Base-by-base conservation (phyloP, 805 yeast species). In the Komagataella pastoris region DNA sequence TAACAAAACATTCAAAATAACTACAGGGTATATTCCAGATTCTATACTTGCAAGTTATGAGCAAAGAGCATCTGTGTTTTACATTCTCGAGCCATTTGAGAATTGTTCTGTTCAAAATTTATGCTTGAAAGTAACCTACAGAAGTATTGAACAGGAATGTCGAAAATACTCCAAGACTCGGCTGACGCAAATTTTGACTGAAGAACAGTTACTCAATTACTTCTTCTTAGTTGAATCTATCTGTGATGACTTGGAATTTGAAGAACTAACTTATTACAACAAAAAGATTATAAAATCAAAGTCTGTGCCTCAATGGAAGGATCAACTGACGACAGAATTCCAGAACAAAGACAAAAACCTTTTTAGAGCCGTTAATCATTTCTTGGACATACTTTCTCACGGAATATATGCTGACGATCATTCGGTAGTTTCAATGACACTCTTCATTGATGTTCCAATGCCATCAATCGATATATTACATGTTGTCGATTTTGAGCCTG, bases 41-140 rank as follows among this genome's bases (percentile, higher is more conserved):
- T 58, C 62, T 51, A 52, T 77, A 7, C 65, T 84, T 18, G 83
- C 86, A 0, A 79, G 76, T 59, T 77, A 77, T 6, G 89, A 83
- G n/a, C 90, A 85, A 54, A 85, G 88, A 0, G 79, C 81, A 0
- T 75, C 79, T 2, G 76, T 73, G 48, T 79, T 83, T 53, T 87
- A 77, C 65, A 70, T 73, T 51, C 71, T 85, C n/a, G 60, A 65
- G 44, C 48, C 61, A 52, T 45, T 63, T 49, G 52, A 50, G 4
- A 51, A 14, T 30, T 30, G 12, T 30, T 30, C 40, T 10, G 14
- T 30, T 30, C 12, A 30, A 14, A 30, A 30, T 10, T 65, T 81
- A 50, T 66, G 65, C 10, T 62, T 83, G 50, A 58, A 55, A 2
- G 69, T 81, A 24, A 57, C 61, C 6, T 82, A 77, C 57, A 66